A percentile compares a stretch with the other conserved stretches of the same genome.
Conservation (phyloP, 2,329 filamentous ascomycete species). For the Sclerotinia nivalis region DNA sequence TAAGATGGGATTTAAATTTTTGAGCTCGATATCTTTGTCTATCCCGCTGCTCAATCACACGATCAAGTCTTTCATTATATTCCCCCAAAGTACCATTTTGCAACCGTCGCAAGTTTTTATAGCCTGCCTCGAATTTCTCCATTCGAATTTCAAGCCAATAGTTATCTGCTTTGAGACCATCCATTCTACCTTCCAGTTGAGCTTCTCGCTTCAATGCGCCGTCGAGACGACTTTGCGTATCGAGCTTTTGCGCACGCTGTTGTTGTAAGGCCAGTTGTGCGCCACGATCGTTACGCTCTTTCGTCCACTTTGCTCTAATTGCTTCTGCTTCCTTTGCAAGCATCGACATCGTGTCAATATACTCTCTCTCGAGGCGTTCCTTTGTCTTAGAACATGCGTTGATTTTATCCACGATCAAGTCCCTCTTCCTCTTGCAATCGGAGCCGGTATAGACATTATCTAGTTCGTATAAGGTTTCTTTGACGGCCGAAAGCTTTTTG, state of each 20-base stretch:
- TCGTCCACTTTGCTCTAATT: background rate
- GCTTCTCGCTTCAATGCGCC: background rate
- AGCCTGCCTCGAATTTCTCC: background rate
- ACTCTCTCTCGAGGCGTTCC: background rate
- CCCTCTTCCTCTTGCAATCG: background rate
- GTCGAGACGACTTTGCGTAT: background rate
- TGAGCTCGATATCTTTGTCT: background rate
- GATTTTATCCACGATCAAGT: background rate
- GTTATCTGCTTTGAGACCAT: background rate
- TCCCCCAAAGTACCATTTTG: background rate
- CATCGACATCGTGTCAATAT: background rate
- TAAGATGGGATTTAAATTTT: background rate
- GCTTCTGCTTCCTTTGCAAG: background rate
- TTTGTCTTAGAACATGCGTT: background rate
- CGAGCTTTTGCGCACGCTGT: too few relatives aligned
- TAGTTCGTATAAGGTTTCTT: background rate
- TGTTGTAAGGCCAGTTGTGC: background rate
- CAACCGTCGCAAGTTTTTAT: background rate
- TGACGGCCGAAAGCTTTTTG: background rate
- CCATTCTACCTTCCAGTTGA: background rate
- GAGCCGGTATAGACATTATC: background rate
- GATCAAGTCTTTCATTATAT: background rate
- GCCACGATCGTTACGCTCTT: fast-evolving
- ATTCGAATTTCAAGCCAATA: background rate
- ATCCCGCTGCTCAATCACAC: background rate